Percentiles rank a stretch among this genome's conserved stretches.
Conservation (phyloP, 441 rosid genomes). For the Euphorbia celastroides region DNA sequence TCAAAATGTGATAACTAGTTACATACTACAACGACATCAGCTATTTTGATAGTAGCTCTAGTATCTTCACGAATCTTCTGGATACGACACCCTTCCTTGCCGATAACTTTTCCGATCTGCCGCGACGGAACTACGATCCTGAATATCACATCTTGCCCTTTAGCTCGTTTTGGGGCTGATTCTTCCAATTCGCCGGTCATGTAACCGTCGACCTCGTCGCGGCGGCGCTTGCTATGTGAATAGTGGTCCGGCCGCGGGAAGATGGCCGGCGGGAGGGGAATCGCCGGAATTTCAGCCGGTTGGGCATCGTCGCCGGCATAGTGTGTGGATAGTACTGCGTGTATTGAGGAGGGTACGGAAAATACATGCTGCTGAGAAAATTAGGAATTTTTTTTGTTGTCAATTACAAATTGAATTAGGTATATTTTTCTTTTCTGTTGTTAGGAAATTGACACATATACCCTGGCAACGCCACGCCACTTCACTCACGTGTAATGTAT, state of each 20-base stretch:
- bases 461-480: slow-evolving; percentile 7
- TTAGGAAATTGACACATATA: slow-evolving; percentile 13
- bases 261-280: slow-evolving; percentile 14
- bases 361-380: slow-evolving; percentile 8
- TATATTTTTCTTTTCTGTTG: no score
- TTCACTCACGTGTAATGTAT: no score
- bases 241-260: slow-evolving; percentile 4
- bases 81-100: slow-evolving; percentile 54
- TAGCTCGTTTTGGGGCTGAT: slow-evolving; percentile 38
- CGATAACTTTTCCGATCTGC: slow-evolving; percentile 72
- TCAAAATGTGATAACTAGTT: background rate
- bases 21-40: slow-evolving; percentile 54
- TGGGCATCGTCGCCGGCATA: slow-evolving; percentile 23
- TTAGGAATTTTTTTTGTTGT: background rate
- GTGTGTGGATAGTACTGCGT: slow-evolving; percentile 12
- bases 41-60: slow-evolving; percentile 59
- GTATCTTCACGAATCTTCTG: slow-evolving; percentile 66
- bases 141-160: slow-evolving; percentile 46
- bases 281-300: slow-evolving; percentile 21
- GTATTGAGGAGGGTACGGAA: slow-evolving; percentile 15
- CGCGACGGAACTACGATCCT: slow-evolving; percentile 56
- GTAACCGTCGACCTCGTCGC: slow-evolving; percentile 31
- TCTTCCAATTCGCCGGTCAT: slow-evolving; percentile 24
- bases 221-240: slow-evolving; percentile 41
- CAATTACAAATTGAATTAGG: no score